These are phyloP conservation scores for Chalciporus pseudorubinellus DNA, from an alignment of 768 basidiomycete genomes.

Conservation along the genomic window DNA sequence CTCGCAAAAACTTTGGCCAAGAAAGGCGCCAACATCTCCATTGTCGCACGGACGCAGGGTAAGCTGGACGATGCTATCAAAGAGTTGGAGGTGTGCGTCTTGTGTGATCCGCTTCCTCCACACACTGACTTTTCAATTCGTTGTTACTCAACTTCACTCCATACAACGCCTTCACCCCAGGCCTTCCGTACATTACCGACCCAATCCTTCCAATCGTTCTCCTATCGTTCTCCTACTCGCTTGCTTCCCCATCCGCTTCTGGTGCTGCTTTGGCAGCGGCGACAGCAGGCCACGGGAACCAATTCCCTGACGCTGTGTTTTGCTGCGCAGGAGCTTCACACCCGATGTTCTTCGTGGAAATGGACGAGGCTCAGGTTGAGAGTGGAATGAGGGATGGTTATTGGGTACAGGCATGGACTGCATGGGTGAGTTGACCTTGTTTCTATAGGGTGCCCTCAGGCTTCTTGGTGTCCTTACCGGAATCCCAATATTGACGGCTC, in stretches of 20 bases:
- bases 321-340: slow-evolving; percentile 71
- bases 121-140: no score
- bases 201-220: slow-evolving; percentile 65
- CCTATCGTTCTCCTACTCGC: slow-evolving; percentile 65
- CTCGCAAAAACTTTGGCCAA: slow-evolving; percentile 64
- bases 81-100: slow-evolving; percentile 57
- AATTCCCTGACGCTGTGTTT: slow-evolving; percentile 74
- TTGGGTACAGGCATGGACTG: slow-evolving; percentile 49
- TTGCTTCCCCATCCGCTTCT: slow-evolving; percentile 53
- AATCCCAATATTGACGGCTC: neutral
- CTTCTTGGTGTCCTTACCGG: neutral
- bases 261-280: slow-evolving; percentile 61
- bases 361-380: slow-evolving; percentile 55
- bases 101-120: no score
- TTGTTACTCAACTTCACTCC: neutral
- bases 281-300: slow-evolving; percentile 49
- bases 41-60: slow-evolving; percentile 73
- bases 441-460: neutral
- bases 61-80: slow-evolving; percentile 59
- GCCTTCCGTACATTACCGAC: slow-evolving; percentile 47
- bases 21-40: slow-evolving; percentile 79
- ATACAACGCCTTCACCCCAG: slow-evolving; percentile 36
- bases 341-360: slow-evolving; percentile 76
- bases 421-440: slow-evolving; percentile 31
- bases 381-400: slow-evolving; percentile 36